Conservation (phyloP, 2,329 filamentous ascomycete species). For the Pseudohalonectria lignicola region DNA sequence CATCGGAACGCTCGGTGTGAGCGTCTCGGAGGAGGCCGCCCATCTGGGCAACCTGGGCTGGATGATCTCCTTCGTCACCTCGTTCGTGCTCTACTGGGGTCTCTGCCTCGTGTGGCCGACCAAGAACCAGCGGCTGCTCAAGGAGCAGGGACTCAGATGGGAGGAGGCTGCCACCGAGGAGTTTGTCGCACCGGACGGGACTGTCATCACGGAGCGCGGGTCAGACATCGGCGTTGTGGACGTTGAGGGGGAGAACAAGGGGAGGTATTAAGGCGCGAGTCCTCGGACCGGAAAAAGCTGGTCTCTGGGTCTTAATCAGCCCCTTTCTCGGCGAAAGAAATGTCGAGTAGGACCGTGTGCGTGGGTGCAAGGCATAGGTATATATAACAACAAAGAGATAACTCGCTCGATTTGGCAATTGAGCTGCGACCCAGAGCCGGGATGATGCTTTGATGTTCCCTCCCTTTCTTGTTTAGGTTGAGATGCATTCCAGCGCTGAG, state of each 20-base stretch:
- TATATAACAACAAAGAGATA: no score
- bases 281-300: no score
- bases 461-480: no score
- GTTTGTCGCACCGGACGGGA: constrained; percentile 4
- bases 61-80: constrained; percentile 19
- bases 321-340: no score
- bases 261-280: background rate
- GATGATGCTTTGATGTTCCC: no score
- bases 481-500: no score
- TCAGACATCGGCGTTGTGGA: background rate
- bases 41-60: constrained; percentile 20
- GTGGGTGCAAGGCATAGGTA: no score
- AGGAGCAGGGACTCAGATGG: constrained; percentile 2
- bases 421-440: no score
- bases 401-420: no score
- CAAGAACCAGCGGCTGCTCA: constrained; percentile 6
- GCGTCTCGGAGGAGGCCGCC: constrained; percentile 16
- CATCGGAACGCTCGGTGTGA: constrained; percentile 17
- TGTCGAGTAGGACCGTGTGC: no score
- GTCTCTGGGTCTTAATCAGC: no score
- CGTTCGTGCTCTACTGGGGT: constrained; percentile 18
- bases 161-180: constrained; percentile 5
- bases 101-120: constrained; percentile 26
- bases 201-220: constrained; percentile 1
- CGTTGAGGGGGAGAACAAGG: background rate